Evolutionary conservation across 768 basidiomycete genomes (phyloP), one percentile per base, ranked within the genome.

Genomic region (Sistotremastrum suecicum): DNA sequence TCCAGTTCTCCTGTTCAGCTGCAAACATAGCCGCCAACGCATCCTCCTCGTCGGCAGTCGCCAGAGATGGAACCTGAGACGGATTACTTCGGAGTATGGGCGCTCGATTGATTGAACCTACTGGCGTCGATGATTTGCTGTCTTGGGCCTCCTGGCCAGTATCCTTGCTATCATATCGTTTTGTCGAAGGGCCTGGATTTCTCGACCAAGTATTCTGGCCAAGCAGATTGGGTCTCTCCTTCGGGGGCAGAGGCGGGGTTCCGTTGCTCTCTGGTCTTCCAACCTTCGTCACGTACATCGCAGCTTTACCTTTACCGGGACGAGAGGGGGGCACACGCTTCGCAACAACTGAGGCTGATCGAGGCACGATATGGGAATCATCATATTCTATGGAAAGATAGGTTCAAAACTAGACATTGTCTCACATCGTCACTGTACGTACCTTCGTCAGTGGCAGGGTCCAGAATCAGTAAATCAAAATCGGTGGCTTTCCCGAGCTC

Each of bases 11-110:
- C 37, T 80, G 80, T 65, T 90, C 86, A 49, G 85, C 85, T 63
- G 87, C 83, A 63, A 98, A 92, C 87, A 99, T 95, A 54, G 92
- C 92, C n/a, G 83, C 84, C 72, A 99, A 86, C 34, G 88, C 83
- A n/a, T 83, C 86, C 32, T 83, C 86, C 61, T 98, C 95, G 51
- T 95, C 94, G 42, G 77, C 72, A 38, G 73, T 68, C 30, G 64
- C 68, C 31, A 34, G 11, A 33, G 12, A 30, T 39, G 41, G 30
- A 47, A 42, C 8, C 39, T 5, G 1, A 10, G 7, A 7, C 4
- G 47, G 55, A 47, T 47, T 58, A 60, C 47, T 58, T 58, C 46
- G 54, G 53, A 37, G 68, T 66, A 50, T 59, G 48, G 41, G 58
- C 42, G 52, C 31, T 55, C 50, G 6, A 56, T 59, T 52, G 56